Base-by-base conservation (phyloP, 2,329 filamentous ascomycete genomes). In the Tolypocladium inflatum region DNA sequence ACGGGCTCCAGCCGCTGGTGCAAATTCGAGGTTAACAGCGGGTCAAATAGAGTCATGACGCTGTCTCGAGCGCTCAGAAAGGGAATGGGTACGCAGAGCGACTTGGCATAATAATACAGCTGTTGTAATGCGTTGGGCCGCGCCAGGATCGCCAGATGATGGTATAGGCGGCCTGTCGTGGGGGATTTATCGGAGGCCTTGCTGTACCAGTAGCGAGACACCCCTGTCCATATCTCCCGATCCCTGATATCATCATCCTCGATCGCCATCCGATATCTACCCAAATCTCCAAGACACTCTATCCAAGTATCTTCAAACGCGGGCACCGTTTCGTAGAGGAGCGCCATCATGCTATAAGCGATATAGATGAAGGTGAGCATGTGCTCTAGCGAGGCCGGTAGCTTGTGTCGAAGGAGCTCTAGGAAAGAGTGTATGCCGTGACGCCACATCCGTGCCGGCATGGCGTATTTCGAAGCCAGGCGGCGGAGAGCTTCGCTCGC, bases 361-460 rank as follows among this genome's bases (percentile, higher is more conserved):
- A 93, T 73, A 61, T 95, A 95, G 0, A 97, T 91, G 57, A 96
- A 97, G 0, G 86, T 85, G 0, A 96, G 75, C 91, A 97, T 97
- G 57, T 95, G 89, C 55, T 97, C 92, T 0, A 91, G 74, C 1
- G 89, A 91, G 0, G 79, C 80, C 0, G 92, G 93, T 0, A 96
- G 75, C 2, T 86, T 82, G 62, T 90, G 85, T 0, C 90, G 79
- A 0, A 96, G 71, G 0, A 95, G 70, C 63, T 96, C 90, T 0
- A 96, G 77, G 58, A 94, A 94, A 0, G 85, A 86, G 67, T 95
- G 91, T 4, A 97, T 97, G 0, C 90, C 93, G 64, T 96, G 90
- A 0, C 90, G 81, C 94, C 94, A 97, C 89, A 97, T 94, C 0
- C 93, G 78, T 0, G 90, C 91, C 0, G 93, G 92, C 90, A 97